These are phyloP conservation scores for Dactylellina leptospora DNA, from an alignment of 2,329 filamentous ascomycete genomes.

Conservation along the genomic window DNA sequence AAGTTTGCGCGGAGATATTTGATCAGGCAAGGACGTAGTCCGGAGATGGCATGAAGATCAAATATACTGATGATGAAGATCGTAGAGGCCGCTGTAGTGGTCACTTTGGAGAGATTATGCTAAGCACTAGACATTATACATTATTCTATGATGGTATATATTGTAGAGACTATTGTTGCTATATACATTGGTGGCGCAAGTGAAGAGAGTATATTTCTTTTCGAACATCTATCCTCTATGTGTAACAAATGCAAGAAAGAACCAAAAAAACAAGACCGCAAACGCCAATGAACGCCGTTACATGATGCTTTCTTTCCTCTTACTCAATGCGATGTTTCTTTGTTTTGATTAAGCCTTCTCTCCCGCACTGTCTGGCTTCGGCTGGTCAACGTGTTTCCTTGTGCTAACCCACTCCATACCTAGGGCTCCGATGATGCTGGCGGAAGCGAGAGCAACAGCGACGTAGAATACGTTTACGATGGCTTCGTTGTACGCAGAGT, in stretches of 20 bases:
- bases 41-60: not conserved
- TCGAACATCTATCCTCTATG: slow-evolving; percentile 6
- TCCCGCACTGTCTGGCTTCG: slow-evolving; percentile 14
- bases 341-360: slow-evolving; percentile 29
- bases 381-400: slow-evolving; percentile 64
- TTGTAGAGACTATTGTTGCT: slow-evolving; percentile 10
- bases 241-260: not conserved
- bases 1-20: not conserved
- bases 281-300: slow-evolving; percentile 17
- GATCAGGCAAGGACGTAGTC: not conserved
- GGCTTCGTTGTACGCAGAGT: slow-evolving; percentile 71
- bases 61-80: not conserved
- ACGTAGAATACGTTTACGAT: slow-evolving; percentile 71
- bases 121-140: slow-evolving; percentile 43
- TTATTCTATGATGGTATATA: slow-evolving; percentile 15
- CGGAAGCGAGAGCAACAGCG: slow-evolving; percentile 65
- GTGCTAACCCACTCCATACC: slow-evolving; percentile 73
- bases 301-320: not conserved
- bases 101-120: not conserved
- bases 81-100: not conserved
- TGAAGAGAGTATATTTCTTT: too few species aligned
- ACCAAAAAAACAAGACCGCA: not conserved
- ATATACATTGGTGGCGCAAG: slow-evolving; percentile 46
- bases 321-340: not conserved
- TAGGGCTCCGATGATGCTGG: slow-evolving; percentile 67